Evolutionary conservation across 2,329 filamentous ascomycete genomes (phyloP).

Genomic region (Trichoderma simmonsii): DNA sequence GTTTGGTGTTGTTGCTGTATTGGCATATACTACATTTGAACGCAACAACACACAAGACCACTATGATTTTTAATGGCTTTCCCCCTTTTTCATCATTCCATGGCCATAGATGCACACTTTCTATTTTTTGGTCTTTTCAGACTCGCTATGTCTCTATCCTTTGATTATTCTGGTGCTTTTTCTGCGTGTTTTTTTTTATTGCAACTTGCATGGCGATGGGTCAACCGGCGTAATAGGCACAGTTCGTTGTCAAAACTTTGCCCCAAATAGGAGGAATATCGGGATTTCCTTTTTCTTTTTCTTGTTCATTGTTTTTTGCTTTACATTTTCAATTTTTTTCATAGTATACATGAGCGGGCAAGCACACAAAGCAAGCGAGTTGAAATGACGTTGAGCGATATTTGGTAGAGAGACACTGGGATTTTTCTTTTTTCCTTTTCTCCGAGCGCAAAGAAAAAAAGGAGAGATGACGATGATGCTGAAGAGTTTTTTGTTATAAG

Average conservation of each 20-base stretch:
- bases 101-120: neutral
- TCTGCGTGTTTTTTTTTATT: neutral
- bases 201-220: constrained; percentile 4
- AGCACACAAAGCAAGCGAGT: neutral
- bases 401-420: neutral
- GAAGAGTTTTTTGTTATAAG: neutral
- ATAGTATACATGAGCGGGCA: neutral
- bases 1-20: neutral
- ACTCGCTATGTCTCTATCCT: neutral
- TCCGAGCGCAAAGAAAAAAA: neutral
- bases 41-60: neutral
- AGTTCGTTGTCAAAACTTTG: neutral
- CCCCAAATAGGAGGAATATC: neutral
- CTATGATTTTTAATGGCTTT: constrained; percentile 13
- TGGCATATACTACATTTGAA: neutral
- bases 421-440: neutral
- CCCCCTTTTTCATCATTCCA: neutral
- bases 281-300: neutral
- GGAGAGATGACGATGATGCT: neutral
- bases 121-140: neutral
- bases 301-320: neutral
- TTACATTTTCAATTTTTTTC: neutral
- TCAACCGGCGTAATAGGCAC: neutral
- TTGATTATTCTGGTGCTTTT: neutral
- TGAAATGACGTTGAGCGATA: neutral